Evolutionary conservation across 495 filamentous ascomycete genomes (phyloP).

Genomic region (Friedmanniomyces simplex): DNA sequence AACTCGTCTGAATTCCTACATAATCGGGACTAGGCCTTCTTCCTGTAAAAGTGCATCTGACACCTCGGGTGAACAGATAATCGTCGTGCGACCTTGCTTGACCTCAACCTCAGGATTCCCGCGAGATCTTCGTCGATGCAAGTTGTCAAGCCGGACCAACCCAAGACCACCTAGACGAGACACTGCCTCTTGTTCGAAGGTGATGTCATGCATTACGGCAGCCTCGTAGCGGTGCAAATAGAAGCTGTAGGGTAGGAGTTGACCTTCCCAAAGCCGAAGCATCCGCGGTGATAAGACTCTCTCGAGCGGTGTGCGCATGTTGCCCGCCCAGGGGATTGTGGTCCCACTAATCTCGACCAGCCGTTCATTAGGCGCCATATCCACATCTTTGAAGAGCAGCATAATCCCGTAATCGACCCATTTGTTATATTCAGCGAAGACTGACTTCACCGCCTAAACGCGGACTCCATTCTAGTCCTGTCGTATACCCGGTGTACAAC

Average conservation of each 20-base stretch:
- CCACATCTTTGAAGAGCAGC: neutral
- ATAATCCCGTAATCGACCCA: constrained; percentile 2
- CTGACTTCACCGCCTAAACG: neutral
- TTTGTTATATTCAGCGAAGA: constrained; percentile 5
- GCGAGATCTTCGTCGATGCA: neutral
- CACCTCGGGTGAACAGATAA: too few species aligned
- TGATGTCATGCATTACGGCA: neutral
- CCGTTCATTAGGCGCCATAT: neutral
- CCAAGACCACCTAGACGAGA: neutral
- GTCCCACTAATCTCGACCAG: neutral
- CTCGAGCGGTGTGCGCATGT: neutral
- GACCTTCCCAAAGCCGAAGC: neutral
- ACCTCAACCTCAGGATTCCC: too few species aligned
- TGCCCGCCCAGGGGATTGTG: neutral
- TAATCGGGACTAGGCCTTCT: too few species aligned
- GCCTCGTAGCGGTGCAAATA: neutral
- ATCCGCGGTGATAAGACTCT: neutral
- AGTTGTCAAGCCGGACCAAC: neutral
- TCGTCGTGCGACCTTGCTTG: too few species aligned
- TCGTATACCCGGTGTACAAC: neutral
- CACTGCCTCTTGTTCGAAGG: neutral
- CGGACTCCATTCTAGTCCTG: neutral
- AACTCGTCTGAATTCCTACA: too few species aligned
- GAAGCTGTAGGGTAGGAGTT: neutral
- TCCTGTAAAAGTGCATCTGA: too few species aligned